Percentiles rank a stretch among this genome's conserved stretches.
Conservation (phyloP, 371 early-diverging fungal species). For the Caulochytrium protostelioides region DNA sequence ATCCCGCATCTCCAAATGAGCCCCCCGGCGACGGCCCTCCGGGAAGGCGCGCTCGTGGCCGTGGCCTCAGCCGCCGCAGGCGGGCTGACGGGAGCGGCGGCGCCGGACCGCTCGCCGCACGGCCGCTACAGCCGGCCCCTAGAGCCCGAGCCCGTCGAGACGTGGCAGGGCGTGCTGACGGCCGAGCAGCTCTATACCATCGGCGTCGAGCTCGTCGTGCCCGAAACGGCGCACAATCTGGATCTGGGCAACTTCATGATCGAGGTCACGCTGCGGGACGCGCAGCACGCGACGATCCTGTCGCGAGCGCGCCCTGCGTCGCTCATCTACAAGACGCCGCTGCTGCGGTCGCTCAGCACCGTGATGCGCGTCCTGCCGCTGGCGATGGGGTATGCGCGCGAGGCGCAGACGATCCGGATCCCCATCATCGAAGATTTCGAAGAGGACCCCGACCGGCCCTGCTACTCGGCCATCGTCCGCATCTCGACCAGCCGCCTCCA, state of each 20-base stretch:
- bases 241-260: slow-evolving; percentile 69
- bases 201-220: slow-evolving; percentile 47
- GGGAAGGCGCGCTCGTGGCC: not conserved
- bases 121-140: not conserved
- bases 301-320: slow-evolving; percentile 46
- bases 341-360: slow-evolving; percentile 40
- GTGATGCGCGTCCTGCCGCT: slow-evolving; percentile 41
- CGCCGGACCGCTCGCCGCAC: not conserved
- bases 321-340: slow-evolving; percentile 44
- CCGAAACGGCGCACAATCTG: slow-evolving; percentile 55
- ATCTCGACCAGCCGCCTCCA: slow-evolving; percentile 43
- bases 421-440: slow-evolving; percentile 40
- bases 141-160: not conserved
- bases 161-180: slow-evolving; percentile 17
- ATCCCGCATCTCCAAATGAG: not conserved
- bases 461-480: slow-evolving; percentile 37
- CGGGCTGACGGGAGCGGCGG: not conserved
- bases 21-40: not conserved
- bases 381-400: slow-evolving; percentile 37
- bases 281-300: slow-evolving; percentile 24
- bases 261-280: slow-evolving; percentile 31
- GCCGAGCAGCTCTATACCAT: slow-evolving; percentile 50
- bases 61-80: not conserved
- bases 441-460: slow-evolving; percentile 21
- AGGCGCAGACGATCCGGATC: slow-evolving; percentile 43